Percentiles rank a stretch among this genome's conserved stretches.
phyloP scores from a whole-genome alignment of 1,139 yeast species.

The Arxiozyma heterogenica region DNA sequence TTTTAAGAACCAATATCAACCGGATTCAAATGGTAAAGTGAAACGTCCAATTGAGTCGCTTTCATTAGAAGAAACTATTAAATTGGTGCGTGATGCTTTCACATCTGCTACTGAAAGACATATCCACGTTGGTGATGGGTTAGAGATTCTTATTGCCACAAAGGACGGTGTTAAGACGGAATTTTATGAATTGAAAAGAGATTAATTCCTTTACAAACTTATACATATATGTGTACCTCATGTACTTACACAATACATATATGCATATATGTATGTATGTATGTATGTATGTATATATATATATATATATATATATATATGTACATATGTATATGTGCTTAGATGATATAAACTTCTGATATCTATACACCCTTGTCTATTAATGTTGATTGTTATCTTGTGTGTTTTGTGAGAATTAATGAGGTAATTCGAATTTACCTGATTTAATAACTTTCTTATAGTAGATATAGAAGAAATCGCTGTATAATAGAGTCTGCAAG shows the following conservation, averaged over 20 bases:
- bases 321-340: slow-evolving; percentile 1
- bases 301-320: not conserved
- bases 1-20: slow-evolving; percentile 83
- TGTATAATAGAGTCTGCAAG: slow-evolving; percentile 75
- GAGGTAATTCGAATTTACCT: slow-evolving; percentile 71
- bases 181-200: slow-evolving; percentile 80
- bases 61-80: slow-evolving; percentile 73
- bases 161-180: slow-evolving; percentile 86
- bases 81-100: slow-evolving; percentile 86
- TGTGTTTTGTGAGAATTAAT: slow-evolving; percentile 28
- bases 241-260: slow-evolving; percentile 2
- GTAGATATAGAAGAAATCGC: slow-evolving; percentile 91
- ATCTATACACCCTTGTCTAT: not conserved
- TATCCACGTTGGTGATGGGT: slow-evolving; percentile 94
- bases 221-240: not conserved
- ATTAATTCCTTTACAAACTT: slow-evolving; percentile 35
- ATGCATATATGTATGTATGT: slow-evolving; percentile 2
- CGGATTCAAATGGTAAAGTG: slow-evolving; percentile 59
- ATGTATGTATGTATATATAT: too few relatives aligned
- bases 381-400: not conserved
- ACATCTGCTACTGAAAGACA: slow-evolving; percentile 96
- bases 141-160: slow-evolving; percentile 82
- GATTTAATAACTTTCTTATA: slow-evolving; percentile 79
- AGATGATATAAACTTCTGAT: not conserved
- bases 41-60: slow-evolving; percentile 56